phyloP scores from a whole-genome alignment of 208 protist species.

The Trypanosoma theileri region DNA sequence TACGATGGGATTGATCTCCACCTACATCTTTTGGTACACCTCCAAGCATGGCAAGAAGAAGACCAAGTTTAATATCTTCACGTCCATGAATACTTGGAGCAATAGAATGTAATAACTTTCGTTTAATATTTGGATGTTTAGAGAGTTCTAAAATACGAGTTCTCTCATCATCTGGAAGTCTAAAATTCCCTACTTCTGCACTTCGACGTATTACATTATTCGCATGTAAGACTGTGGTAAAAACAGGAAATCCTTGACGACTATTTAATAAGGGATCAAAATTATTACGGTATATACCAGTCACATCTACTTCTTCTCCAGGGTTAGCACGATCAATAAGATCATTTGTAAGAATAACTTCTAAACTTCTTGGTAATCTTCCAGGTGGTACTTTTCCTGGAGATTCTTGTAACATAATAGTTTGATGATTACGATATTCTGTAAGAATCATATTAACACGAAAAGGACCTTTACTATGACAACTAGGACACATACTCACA shows the following conservation, averaged over 20 bases:
- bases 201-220: slow-evolving; percentile 95
- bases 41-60: slow-evolving; percentile 98
- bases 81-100: slow-evolving; percentile 99
- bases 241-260: slow-evolving; percentile 99
- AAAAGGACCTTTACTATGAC: slow-evolving; percentile 95
- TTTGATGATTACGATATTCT: slow-evolving; percentile 99
- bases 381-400: slow-evolving; percentile 98
- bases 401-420: slow-evolving; percentile 97
- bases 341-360: slow-evolving; percentile 97
- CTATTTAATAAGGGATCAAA: slow-evolving; percentile 98
- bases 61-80: slow-evolving; percentile 98
- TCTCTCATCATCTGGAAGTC: slow-evolving; percentile 89
- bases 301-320: slow-evolving; percentile 98
- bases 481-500: slow-evolving; percentile 88
- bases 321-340: slow-evolving; percentile 98
- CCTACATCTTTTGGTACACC: slow-evolving; percentile 93
- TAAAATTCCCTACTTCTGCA: slow-evolving; percentile 81
- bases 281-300: slow-evolving; percentile 98
- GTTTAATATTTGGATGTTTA: slow-evolving; percentile 82
- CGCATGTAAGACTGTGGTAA: slow-evolving; percentile 98
- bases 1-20: slow-evolving; percentile 94
- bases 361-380: slow-evolving; percentile 97
- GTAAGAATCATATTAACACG: slow-evolving; percentile 96
- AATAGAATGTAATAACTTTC: slow-evolving; percentile 96
- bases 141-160: slow-evolving; percentile 88